A percentile compares a stretch with the other conserved stretches of the same genome.
phyloP scores from a whole-genome alignment of 192 early-diverging fungal genomes.

The Coemansia sp. region DNA sequence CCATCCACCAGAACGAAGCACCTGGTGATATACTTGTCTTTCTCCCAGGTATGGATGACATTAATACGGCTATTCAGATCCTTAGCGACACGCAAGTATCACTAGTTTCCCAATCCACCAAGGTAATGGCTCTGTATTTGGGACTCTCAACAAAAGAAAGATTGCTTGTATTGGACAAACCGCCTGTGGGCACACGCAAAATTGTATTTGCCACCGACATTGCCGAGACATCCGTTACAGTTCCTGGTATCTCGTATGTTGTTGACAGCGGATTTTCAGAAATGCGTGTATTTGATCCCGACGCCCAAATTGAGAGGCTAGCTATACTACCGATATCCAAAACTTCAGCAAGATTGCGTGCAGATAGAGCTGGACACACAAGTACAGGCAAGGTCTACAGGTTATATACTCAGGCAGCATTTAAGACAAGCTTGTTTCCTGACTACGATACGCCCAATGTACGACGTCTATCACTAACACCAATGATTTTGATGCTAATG shows the following conservation, averaged over 20 bases:
- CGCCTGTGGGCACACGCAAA: slow-evolving; percentile 77
- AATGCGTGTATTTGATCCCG: slow-evolving; percentile 87
- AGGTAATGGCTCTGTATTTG: slow-evolving; percentile 83
- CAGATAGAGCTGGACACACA: slow-evolving; percentile 90
- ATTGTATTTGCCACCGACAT: slow-evolving; percentile 95
- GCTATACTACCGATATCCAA: slow-evolving; percentile 84
- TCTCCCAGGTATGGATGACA: slow-evolving; percentile 94
- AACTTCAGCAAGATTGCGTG: slow-evolving; percentile 86
- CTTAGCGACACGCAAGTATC: slow-evolving; percentile 58
- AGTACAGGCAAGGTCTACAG: slow-evolving; percentile 92
- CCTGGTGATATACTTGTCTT: slow-evolving; percentile 92
- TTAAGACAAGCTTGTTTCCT: slow-evolving; percentile 81
- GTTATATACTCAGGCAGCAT: slow-evolving; percentile 88
- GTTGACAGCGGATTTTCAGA: slow-evolving; percentile 93
- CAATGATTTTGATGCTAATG: slow-evolving; percentile 83
- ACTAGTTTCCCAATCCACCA: slow-evolving; percentile 59
- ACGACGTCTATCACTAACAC: slow-evolving; percentile 80
- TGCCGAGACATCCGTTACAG: slow-evolving; percentile 94
- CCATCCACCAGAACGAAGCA: slow-evolving; percentile 91
- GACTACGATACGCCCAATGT: slow-evolving; percentile 93
- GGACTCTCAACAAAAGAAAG: slow-evolving; percentile 86
- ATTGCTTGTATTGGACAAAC: slow-evolving; percentile 84
- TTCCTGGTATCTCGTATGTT: slow-evolving; percentile 93
- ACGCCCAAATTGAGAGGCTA: slow-evolving; percentile 88
- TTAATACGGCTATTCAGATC: slow-evolving; percentile 67